Evolutionary conservation across 208 protist species (phyloP), one percentile per base, ranked within the genome.

Genomic region (Crithidia acanthocephali): DNA sequence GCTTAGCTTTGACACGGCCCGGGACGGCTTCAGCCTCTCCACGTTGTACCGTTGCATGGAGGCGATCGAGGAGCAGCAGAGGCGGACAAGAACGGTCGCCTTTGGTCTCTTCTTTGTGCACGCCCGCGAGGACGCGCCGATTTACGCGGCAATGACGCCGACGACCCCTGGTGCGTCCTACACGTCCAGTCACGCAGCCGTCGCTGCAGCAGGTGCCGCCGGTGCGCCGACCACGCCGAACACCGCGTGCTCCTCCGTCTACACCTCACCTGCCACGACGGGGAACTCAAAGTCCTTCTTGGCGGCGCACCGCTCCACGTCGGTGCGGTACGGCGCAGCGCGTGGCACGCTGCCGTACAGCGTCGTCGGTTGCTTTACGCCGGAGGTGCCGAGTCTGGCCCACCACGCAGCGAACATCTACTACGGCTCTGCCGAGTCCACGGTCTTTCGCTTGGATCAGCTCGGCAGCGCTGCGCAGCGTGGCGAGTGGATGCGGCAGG

Each of bases 301-400:
- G 6, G 5, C 5, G 22, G 70, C 35, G 32, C 59, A 63, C 22
- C 40, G 7, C 15, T 0, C 22, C 7, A 60, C 61, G 5, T 68
- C 63, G 1, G 4, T 44, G 48, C 63, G 50, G 25, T 68, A 58
- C 50, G 50, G 63, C 13, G 32, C 50, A 2, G 7, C 50, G 3
- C 63, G 25, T 42, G 28, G 44, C 16, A 40, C 59, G 28, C 25
- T 53, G 45, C 61, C 62, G 18, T 37, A 62, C 58, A 33, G 74
- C 56, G 69, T 86, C 9, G 57, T 92, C n/a, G 87, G 87, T 37
- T 89, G 84, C 72, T 89, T 88, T 65, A 86, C 84, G 7, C 81
- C 84, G 0, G 70, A 83, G 27, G 84, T 88, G 40, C 87, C 87
- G 15, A 83, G 72, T 18, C 45, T 84, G 32, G 56, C 58, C 16